Evolutionary conservation across 495 filamentous ascomycete species (phyloP).

Genomic region (Penicillium bovifimosum): DNA sequence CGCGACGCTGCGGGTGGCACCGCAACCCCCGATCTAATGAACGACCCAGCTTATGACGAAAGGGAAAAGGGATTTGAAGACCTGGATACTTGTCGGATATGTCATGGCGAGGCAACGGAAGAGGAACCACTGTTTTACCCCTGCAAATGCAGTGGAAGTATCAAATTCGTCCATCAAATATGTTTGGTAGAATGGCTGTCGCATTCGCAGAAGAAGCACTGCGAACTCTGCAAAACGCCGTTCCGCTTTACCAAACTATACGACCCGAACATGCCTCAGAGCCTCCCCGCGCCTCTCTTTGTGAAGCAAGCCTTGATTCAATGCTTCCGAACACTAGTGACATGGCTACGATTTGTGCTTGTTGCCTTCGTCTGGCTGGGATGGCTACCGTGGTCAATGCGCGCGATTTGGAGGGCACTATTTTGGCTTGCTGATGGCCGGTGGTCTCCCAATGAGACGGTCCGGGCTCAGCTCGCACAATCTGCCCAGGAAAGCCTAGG

Average conservation of each 20-base stretch:
- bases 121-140: constrained; percentile 92
- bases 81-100: constrained; percentile 88
- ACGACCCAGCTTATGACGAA: constrained; percentile 52
- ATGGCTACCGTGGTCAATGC: constrained; percentile 84
- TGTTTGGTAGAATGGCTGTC: constrained; percentile 98
- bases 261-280: constrained; percentile 81
- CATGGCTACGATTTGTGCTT: constrained; percentile 70
- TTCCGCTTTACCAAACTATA: constrained; percentile 99
- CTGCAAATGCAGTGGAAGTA: constrained; percentile 97
- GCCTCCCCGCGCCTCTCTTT: constrained; percentile 74
- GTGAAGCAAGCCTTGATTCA: constrained; percentile 68
- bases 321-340: constrained; percentile 58
- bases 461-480: constrained; percentile 18
- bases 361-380: constrained; percentile 85
- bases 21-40: constrained; percentile 57
- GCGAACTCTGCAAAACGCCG: constrained; percentile 96
- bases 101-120: constrained; percentile 77
- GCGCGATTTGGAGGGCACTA: constrained; percentile 81
- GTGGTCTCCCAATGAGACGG: constrained; percentile 50
- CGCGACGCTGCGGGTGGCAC: constrained; percentile 15
- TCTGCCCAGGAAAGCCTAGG: constrained; percentile 12
- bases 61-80: constrained; percentile 42
- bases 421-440: constrained; percentile 96
- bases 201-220: constrained; percentile 98
- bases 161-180: constrained; percentile 96